phyloP scores from a whole-genome alignment of 1,284 basidiomycete genomes.

The Puccinia horiana region DNA sequence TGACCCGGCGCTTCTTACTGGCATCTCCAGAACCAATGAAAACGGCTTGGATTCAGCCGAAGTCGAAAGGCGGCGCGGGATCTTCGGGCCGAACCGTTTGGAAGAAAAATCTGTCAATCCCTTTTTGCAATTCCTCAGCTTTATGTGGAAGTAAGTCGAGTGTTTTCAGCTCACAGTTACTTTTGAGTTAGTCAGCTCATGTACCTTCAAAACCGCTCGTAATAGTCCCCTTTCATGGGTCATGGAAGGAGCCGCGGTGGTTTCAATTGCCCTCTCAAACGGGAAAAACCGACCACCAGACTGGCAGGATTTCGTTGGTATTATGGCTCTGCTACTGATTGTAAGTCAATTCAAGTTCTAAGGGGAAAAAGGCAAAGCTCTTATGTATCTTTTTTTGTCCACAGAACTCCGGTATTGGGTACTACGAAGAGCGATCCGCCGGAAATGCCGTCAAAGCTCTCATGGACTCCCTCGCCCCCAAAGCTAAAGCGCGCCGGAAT shows the following conservation, averaged over 20 bases:
- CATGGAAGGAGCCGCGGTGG: constrained; percentile 96
- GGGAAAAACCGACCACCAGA: constrained; percentile 82
- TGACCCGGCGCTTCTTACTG: background rate
- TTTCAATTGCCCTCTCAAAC: constrained; percentile 94
- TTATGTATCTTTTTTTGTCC: no score
- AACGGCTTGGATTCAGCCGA: constrained; percentile 76
- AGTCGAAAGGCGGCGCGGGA: constrained; percentile 78
- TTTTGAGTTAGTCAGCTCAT: no score
- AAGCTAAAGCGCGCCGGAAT: constrained; percentile 84
- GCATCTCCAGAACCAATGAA: constrained; percentile 62
- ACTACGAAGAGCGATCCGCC: constrained; percentile 94
- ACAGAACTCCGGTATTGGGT: constrained; percentile 88
- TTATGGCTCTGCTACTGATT: constrained; percentile 84
- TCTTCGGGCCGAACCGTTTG: constrained; percentile 96
- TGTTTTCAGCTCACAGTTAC: no score
- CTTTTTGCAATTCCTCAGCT: constrained; percentile 67
- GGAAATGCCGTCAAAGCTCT: constrained; percentile 98
- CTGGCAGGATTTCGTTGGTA: constrained; percentile 97
- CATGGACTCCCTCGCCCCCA: constrained; percentile 98
- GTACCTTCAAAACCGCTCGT: no score
- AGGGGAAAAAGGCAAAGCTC: no score
- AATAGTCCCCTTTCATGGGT: constrained; percentile 97
- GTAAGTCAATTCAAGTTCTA: no score
- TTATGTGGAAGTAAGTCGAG: constrained; percentile 50
- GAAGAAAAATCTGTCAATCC: constrained; percentile 85